Conservation (phyloP, 202 grass and related monocot species). For the Setaria viridis region DNA sequence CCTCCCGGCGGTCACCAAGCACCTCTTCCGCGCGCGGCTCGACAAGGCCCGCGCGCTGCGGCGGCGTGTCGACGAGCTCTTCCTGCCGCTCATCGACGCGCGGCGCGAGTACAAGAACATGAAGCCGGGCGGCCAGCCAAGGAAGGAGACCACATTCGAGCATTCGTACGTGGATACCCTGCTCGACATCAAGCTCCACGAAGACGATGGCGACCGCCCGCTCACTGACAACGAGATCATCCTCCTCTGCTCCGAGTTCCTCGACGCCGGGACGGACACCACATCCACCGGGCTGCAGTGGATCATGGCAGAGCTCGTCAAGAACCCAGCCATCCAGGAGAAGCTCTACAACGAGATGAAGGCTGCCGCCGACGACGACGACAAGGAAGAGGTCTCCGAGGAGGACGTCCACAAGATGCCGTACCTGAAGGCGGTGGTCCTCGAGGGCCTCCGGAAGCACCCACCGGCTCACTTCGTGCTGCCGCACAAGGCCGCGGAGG, state of each 20-base stretch:
- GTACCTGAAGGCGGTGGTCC: slow-evolving; percentile 63
- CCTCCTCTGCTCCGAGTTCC: no score
- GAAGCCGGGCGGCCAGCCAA: no score
- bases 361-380: background rate
- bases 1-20: slow-evolving; percentile 43
- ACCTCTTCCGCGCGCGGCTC: slow-evolving; percentile 44
- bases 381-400: slow-evolving; percentile 26
- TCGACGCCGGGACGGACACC: no score
- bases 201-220: background rate
- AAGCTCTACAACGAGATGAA: no score
- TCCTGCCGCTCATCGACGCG: slow-evolving; percentile 48
- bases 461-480: slow-evolving; percentile 50
- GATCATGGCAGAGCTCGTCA: no score
- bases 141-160: slow-evolving; percentile 28
- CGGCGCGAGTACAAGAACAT: slow-evolving; percentile 18
- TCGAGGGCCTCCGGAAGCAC: slow-evolving; percentile 52
- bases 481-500: slow-evolving; percentile 47
- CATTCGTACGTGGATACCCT: slow-evolving; percentile 69
- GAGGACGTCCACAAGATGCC: slow-evolving; percentile 56
- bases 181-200: slow-evolving; percentile 53
- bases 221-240: no score
- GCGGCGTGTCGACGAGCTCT: slow-evolving; percentile 36
- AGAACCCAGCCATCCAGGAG: no score
- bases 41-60: background rate
- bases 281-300: no score